phyloP scores from a whole-genome alignment of 768 basidiomycete genomes.

The Exidia glandulosa region DNA sequence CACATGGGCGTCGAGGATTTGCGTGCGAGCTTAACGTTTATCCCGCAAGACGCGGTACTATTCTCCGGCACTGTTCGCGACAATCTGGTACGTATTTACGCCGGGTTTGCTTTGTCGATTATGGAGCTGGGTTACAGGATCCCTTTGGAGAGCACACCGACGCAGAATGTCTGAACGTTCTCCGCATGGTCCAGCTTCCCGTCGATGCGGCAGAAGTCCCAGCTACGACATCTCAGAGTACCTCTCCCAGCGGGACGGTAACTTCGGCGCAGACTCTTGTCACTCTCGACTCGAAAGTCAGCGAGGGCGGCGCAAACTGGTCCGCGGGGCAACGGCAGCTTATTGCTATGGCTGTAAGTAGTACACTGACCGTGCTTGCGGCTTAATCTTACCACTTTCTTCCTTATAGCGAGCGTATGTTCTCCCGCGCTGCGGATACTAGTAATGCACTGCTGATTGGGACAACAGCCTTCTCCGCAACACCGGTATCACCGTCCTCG shows the following conservation, averaged over 20 bases:
- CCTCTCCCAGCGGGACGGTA: no score
- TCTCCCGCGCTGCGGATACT: not conserved
- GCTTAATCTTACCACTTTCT: not conserved
- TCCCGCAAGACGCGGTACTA: conserved; percentile 3
- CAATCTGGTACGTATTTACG: no score
- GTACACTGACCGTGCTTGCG: not conserved
- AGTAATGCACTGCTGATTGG: not conserved
- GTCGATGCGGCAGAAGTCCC: conserved; percentile 28
- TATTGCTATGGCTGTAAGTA: conserved; percentile 57
- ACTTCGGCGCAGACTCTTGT: conserved; percentile 48
- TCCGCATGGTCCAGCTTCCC: conserved; percentile 32
- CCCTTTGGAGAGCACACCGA: conserved; percentile 60
- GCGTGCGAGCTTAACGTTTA: not conserved
- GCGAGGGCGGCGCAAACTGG: conserved; percentile 81
- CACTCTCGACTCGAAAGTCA: conserved; percentile 67
- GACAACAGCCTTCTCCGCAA: conserved; percentile 46
- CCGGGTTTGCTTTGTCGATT: no score
- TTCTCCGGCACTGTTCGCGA: conserved; percentile 1
- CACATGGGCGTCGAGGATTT: not conserved
- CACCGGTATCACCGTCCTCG: conserved; percentile 64
- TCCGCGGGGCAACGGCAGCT: conserved; percentile 86
- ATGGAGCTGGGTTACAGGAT: no score
- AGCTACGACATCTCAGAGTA: conserved; percentile 14
- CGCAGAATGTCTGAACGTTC: conserved; percentile 65
- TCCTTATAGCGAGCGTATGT: not conserved